phyloP scores from a whole-genome alignment of 108 stramenopile species.

The Skeletonema marinoi region DNA sequence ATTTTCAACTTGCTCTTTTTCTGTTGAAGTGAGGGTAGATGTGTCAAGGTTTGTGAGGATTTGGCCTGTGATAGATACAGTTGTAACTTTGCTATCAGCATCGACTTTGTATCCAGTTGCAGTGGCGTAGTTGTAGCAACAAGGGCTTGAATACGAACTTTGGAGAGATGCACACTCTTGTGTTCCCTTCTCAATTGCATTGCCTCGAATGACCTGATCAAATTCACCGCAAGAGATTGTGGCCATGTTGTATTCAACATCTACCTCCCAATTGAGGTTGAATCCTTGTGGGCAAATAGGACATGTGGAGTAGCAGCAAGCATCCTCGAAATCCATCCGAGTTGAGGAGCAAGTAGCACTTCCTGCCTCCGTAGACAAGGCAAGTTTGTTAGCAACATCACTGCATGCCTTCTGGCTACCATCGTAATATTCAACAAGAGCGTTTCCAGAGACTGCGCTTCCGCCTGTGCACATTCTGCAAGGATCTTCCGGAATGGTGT shows the following conservation, averaged over 20 bases:
- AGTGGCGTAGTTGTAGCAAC: slow-evolving; percentile 52
- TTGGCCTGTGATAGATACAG: not conserved
- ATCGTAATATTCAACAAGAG: slow-evolving; percentile 33
- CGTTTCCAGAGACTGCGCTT: slow-evolving; percentile 28
- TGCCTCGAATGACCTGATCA: slow-evolving; percentile 32
- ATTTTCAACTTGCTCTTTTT: slow-evolving; percentile 1
- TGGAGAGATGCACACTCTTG: slow-evolving; percentile 35
- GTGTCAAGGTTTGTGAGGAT: not conserved
- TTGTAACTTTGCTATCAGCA: not conserved
- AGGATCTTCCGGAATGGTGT: slow-evolving; percentile 40
- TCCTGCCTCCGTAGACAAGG: slow-evolving; percentile 39
- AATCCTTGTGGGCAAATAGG: slow-evolving; percentile 44
- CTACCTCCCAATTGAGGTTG: slow-evolving; percentile 47
- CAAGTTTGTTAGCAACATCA: slow-evolving; percentile 40
- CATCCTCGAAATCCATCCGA: slow-evolving; percentile 19
- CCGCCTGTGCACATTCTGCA: slow-evolving; percentile 36
- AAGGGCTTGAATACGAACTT: slow-evolving; percentile 46
- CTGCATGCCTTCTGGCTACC: slow-evolving; percentile 27
- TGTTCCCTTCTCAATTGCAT: slow-evolving; percentile 27
- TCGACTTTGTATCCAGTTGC: slow-evolving; percentile 10
- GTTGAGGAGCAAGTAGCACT: slow-evolving; percentile 30
- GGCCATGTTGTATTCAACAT: slow-evolving; percentile 45
- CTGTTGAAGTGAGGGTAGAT: not conserved
- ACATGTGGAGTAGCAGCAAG: slow-evolving; percentile 41
- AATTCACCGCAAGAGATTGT: slow-evolving; percentile 45